Evolutionary conservation across 768 basidiomycete species (phyloP), one percentile per base, ranked within the genome.

Genomic region (Bullera alba): DNA sequence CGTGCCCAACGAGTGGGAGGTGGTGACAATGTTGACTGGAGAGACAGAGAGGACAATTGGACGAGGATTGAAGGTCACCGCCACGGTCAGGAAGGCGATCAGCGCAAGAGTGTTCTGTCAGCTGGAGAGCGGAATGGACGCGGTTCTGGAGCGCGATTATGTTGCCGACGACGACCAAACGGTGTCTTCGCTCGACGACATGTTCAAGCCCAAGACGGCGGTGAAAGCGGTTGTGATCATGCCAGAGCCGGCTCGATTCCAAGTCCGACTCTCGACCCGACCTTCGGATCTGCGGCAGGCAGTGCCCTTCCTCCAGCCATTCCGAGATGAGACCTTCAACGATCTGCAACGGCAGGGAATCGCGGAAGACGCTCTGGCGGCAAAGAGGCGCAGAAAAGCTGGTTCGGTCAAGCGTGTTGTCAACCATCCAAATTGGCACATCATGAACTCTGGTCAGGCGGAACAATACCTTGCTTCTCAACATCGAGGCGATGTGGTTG

Each of bases 391-490:
- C 41, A 82, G 86, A 1, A 85, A 89, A 64, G 83, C 81, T 7
- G 85, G 87, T 60, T 79, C 80, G 54, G 80, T 82, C 29, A 81
- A 88, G 53, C 78, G 93, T 22, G 82, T 93, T 46, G 87, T 99
- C 76, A 90, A 96, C 70, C 95, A 99, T 71, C 95, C 93, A 2
- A 91, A 93, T 72, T 99, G 96, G 80, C 87, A 92, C 69, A 89
- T 95, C 65, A 83, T 93, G 77, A 92, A 88, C 57, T 83, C 87
- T 5, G 76, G 79, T 14, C 85, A 95, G 59, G 92, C 95, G 1
- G 95, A 97, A 73, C 79, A 82, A 29, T 86, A 85, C 67, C 77
- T 99, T 53, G 86, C 88, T 58, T 83, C 83, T 59, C 87, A 89
- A 69, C 89, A 91, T 61, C 82, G 88, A 17, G 95, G 95, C 8